phyloP scores from a whole-genome alignment of 2,329 filamentous ascomycete genomes.

The Cladobotryum mycophilum region DNA sequence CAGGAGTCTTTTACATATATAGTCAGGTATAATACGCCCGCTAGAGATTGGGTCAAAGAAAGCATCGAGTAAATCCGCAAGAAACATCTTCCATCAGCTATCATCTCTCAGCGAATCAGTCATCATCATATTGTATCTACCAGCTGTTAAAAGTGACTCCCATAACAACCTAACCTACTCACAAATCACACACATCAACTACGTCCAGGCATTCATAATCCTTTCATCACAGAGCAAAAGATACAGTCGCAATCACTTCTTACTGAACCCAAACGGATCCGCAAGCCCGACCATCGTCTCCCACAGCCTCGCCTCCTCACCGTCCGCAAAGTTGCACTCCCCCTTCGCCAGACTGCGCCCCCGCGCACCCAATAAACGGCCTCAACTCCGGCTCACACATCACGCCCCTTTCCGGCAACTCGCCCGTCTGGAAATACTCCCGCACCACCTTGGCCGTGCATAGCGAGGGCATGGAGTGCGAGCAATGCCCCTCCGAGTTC shows the following conservation, averaged over 20 bases:
- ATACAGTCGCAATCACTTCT: background rate
- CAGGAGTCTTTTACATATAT: too few relatives aligned
- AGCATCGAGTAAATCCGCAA: too few relatives aligned
- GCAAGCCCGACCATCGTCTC: conserved; percentile 3
- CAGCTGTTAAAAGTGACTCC: too few relatives aligned
- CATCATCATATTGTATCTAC: too few relatives aligned
- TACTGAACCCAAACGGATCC: background rate
- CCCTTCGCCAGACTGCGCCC: background rate
- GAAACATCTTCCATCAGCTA: too few relatives aligned
- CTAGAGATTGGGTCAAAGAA: too few relatives aligned
- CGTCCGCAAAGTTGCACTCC: conserved; percentile 4
- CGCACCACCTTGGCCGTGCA: conserved; percentile 13
- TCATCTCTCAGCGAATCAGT: too few relatives aligned
- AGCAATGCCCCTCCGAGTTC: conserved; percentile 17
- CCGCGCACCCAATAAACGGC: conserved; percentile 8
- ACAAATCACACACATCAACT: background rate
- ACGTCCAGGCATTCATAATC: background rate
- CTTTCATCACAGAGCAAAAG: too few relatives aligned
- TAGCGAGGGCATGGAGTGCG: conserved; percentile 10
- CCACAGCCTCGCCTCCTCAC: conserved; percentile 7
- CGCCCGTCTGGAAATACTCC: conserved; percentile 16
- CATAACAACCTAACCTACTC: too few relatives aligned
- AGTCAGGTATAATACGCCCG: too few relatives aligned
- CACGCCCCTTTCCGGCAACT: conserved; percentile 13
- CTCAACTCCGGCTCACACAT: conserved; percentile 13